phyloP scores from a whole-genome alignment of 306 rosid species.

The Luffa acutangula region DNA sequence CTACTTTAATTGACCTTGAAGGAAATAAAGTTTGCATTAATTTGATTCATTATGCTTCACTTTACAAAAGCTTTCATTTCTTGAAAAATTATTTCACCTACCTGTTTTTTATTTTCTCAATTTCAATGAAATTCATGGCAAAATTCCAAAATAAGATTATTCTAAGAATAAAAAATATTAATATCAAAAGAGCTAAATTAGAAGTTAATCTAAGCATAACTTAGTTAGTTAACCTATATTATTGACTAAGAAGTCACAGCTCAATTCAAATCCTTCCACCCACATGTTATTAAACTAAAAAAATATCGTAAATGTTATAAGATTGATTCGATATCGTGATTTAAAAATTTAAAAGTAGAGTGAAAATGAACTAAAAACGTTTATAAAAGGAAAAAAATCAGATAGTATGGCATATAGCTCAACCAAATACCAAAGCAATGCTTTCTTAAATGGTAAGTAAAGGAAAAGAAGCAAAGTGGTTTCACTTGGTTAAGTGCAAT shows the following conservation, averaged over 20 bases:
- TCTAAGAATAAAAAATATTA: not conserved
- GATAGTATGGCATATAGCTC: not conserved
- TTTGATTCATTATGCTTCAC: not conserved
- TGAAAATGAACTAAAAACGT: not conserved
- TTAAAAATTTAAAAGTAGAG: not conserved
- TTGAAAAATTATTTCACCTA: not conserved
- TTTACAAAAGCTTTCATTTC: not conserved
- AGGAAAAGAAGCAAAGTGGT: not conserved
- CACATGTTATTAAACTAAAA: too few relatives aligned
- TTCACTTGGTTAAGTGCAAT: not conserved
- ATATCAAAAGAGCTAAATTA: not conserved
- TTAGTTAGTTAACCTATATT: too few relatives aligned
- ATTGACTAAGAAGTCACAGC: too few relatives aligned
- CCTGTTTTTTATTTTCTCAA: not conserved
- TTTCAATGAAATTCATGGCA: not conserved
- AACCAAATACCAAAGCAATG: not conserved
- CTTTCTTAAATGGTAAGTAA: constrained; percentile 6
- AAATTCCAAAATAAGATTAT: too few relatives aligned
- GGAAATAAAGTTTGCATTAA: not conserved
- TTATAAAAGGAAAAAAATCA: not conserved
- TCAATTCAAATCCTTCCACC: too few relatives aligned
- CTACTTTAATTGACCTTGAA: not conserved
- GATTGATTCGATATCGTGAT: not conserved
- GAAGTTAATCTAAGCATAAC: too few relatives aligned
- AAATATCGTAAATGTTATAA: not conserved